Percentiles rank a stretch among this genome's conserved stretches.
Conservation (phyloP, 208 protist species). For the Leishmania braziliensis region DNA sequence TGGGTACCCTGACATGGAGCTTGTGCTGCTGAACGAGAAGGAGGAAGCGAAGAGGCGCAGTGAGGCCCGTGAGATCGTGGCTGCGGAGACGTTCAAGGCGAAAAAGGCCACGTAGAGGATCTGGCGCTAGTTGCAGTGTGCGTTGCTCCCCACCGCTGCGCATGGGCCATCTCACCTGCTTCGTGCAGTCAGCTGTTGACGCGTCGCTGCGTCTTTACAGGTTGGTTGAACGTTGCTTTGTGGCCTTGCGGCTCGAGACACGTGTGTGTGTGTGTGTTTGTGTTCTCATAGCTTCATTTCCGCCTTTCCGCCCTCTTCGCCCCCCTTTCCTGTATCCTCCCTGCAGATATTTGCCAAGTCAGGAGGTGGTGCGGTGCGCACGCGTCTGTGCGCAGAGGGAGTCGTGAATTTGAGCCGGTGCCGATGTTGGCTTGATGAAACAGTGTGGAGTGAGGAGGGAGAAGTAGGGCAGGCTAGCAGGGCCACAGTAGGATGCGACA, state of each 20-base stretch:
- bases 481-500: neutral
- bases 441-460: neutral
- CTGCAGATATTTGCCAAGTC: neutral
- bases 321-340: neutral
- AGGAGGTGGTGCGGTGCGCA: neutral
- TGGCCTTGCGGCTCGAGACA: neutral
- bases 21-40: constrained; percentile 54
- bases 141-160: neutral
- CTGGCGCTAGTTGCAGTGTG: neutral
- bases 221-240: neutral
- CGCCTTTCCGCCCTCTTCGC: neutral
- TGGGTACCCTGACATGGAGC: constrained; percentile 82
- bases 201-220: neutral
- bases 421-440: neutral
- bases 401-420: neutral
- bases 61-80: constrained; percentile 17
- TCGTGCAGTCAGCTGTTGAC: neutral
- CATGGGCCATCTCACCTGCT: neutral
- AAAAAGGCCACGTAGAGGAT: constrained; percentile 16
- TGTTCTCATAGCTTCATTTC: neutral
- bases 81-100: constrained; percentile 10
- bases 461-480: neutral
- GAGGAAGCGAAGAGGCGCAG: constrained; percentile 32
- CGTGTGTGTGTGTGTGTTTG: neutral
- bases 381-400: neutral